These are phyloP conservation scores for Aspergillus nanangensis DNA, from an alignment of 495 filamentous ascomycete species.

Conservation along the genomic window DNA sequence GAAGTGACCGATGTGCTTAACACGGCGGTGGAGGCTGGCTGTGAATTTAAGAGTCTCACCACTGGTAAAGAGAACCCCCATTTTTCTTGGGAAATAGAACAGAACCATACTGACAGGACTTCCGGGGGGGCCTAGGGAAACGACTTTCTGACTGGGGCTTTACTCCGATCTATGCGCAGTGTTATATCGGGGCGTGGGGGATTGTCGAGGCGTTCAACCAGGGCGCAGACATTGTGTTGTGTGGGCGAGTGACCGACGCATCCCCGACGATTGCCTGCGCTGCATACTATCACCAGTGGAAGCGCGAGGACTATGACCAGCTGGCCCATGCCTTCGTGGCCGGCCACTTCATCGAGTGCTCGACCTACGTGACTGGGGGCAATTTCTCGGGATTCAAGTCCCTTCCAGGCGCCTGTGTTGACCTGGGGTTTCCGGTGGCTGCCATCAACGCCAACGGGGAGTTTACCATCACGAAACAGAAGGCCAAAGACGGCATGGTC, in stretches of 20 bases:
- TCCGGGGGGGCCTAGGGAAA: constrained; percentile 27
- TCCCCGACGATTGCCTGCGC: constrained; percentile 30
- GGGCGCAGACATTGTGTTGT: constrained; percentile 44
- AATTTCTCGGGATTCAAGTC: constrained; percentile 43
- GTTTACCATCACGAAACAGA: constrained; percentile 16
- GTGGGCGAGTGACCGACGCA: constrained; percentile 40
- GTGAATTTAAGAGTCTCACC: not conserved
- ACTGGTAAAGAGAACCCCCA: not conserved
- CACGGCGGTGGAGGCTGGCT: not conserved
- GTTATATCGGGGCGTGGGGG: constrained; percentile 35
- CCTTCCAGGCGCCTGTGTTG: constrained; percentile 19
- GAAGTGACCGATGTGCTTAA: constrained; percentile 3
- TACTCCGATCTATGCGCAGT: constrained; percentile 35
- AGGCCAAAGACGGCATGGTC: constrained; percentile 3
- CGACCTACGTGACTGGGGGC: constrained; percentile 35
- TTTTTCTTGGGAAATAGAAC: too few species aligned
- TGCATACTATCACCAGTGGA: constrained; percentile 31
- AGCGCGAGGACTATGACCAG: constrained; percentile 20
- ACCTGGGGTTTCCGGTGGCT: constrained; percentile 41
- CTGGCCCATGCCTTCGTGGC: constrained; percentile 33
- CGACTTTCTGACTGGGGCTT: constrained; percentile 32
- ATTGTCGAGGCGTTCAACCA: constrained; percentile 31
- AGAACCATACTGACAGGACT: too few species aligned
- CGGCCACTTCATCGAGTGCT: constrained; percentile 42
- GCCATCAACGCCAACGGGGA: constrained; percentile 31